These are phyloP conservation scores for Celoporthe dispersa DNA, from an alignment of 2,329 filamentous ascomycete species.

Conservation along the genomic window DNA sequence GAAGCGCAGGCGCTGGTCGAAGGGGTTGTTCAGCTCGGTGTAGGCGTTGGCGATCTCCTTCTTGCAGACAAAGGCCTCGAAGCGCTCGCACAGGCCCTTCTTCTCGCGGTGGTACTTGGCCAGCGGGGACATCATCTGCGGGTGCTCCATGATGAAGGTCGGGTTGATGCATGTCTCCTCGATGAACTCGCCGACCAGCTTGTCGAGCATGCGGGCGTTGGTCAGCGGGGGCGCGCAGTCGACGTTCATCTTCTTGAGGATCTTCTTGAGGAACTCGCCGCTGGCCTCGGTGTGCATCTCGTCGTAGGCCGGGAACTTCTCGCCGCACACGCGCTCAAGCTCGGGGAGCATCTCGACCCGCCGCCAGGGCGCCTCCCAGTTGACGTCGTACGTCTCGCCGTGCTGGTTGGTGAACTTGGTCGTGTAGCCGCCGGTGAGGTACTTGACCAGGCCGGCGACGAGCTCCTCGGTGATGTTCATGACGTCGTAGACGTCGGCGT, in stretches of 20 bases:
- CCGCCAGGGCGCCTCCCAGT: conserved; percentile 96
- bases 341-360: conserved; percentile 94
- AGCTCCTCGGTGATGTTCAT: conserved; percentile 93
- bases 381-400: conserved; percentile 86
- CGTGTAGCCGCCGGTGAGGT: conserved; percentile 81
- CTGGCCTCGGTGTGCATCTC: conserved; percentile 89
- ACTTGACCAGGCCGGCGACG: conserved; percentile 85
- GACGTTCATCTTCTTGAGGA: conserved; percentile 88
- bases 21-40: conserved; percentile 89
- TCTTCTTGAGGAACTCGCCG: conserved; percentile 80
- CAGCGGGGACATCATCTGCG: conserved; percentile 88
- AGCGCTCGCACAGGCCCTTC: conserved; percentile 90
- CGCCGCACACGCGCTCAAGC: conserved; percentile 85
- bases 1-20: conserved; percentile 88
- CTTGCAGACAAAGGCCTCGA: conserved; percentile 96
- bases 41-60: conserved; percentile 93
- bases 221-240: conserved; percentile 90
- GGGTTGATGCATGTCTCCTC: conserved; percentile 94
- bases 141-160: conserved; percentile 82
- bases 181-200: conserved; percentile 90
- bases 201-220: conserved; percentile 95
- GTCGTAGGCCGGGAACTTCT: conserved; percentile 90
- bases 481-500: conserved; percentile 87
- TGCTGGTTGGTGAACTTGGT: conserved; percentile 86
- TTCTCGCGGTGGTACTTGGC: conserved; percentile 90